Evolutionary conservation across 257 asterid species (phyloP).

Genomic region (Gentiana straminea): DNA sequence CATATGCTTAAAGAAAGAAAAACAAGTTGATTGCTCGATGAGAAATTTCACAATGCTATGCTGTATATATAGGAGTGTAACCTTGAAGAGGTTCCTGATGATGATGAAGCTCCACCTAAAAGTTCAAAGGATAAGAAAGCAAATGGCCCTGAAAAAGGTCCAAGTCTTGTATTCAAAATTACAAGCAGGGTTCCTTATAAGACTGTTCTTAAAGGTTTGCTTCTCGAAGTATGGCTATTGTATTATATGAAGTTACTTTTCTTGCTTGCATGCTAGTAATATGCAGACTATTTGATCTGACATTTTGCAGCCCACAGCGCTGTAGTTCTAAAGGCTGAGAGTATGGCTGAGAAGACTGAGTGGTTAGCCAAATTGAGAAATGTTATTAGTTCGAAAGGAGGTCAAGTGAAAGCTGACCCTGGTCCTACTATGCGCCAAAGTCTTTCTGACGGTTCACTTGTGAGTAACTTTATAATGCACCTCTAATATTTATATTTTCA

Average conservation of each 20-base stretch:
- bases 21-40: too few species aligned
- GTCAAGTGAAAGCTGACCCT: conserved; percentile 75
- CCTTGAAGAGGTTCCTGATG: conserved; percentile 80
- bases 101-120: conserved; percentile 77
- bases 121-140: conserved; percentile 93
- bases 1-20: too few species aligned
- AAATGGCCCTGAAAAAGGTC: conserved; percentile 76
- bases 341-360: conserved; percentile 54
- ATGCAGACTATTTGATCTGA: conserved; percentile 4
- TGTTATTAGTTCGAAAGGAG: conserved; percentile 80
- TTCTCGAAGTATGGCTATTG: not conserved
- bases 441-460: conserved; percentile 88
- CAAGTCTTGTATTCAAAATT: conserved; percentile 71
- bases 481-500: not conserved
- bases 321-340: conserved; percentile 82
- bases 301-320: conserved; percentile 66
- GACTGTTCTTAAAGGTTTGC: conserved; percentile 76
- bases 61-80: conserved; percentile 62
- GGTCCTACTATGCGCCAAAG: conserved; percentile 61
- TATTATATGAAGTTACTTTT: not conserved
- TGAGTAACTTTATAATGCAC: conserved; percentile 24
- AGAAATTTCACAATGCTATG: not conserved
- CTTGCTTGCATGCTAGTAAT: conserved; percentile 5
- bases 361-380: conserved; percentile 64
- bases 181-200: conserved; percentile 87